Percentiles rank a stretch among this genome's conserved stretches.
These are phyloP conservation scores for Aspergillus luchuensis DNA, from an alignment of 2,329 filamentous ascomycete species.

Conservation along the genomic window DNA sequence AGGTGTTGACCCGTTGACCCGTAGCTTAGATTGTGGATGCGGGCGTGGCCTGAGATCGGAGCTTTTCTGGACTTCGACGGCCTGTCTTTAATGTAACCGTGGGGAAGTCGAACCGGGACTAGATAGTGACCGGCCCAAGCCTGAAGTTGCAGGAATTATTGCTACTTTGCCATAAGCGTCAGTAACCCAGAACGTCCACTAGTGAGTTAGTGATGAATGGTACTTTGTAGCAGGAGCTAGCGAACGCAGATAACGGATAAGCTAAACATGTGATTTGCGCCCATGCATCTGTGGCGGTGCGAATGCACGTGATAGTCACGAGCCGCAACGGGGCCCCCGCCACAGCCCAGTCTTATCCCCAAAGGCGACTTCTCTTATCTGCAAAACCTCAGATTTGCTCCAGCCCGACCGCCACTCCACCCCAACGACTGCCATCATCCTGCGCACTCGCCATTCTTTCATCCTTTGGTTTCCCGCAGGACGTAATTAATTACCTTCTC, in stretches of 20 bases:
- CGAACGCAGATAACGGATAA: neutral
- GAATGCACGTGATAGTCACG: neutral
- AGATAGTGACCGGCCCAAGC: neutral
- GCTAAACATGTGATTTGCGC: neutral
- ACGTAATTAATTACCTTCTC: neutral
- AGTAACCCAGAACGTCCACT: too few species aligned
- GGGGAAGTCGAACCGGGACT: neutral
- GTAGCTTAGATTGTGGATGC: neutral
- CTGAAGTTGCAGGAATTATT: neutral
- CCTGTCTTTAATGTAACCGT: neutral
- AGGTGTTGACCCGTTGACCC: constrained; percentile 8
- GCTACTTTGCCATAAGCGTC: too few species aligned
- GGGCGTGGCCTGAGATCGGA: neutral
- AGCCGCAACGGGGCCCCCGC: constrained; percentile 6
- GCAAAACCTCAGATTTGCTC: constrained; percentile 6
- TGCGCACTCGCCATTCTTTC: neutral
- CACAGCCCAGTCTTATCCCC: constrained; percentile 7
- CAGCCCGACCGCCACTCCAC: neutral
- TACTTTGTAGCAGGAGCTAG: neutral
- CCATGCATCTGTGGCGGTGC: constrained; percentile 1
- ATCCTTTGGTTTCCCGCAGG: neutral
- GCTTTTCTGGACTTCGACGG: neutral
- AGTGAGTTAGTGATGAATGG: too few species aligned
- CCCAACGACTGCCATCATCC: neutral
- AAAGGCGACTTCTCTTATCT: constrained; percentile 8